Conservation (phyloP, 192 early-diverging fungal species). For the Entomortierella lignicola region DNA sequence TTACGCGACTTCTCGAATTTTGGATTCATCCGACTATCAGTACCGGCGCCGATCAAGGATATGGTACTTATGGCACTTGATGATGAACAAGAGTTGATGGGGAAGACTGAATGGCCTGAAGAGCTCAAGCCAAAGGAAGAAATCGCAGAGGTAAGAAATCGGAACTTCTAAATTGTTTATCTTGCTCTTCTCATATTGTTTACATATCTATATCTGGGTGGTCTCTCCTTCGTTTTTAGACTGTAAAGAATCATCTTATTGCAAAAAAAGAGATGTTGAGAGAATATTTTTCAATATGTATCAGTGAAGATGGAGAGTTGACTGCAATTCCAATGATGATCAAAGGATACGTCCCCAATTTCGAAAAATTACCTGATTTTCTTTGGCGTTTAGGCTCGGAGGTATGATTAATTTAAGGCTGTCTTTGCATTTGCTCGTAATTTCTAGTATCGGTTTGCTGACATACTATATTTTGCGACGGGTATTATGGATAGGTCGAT, state of each 20-base stretch:
- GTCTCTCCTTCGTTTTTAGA: slow-evolving; percentile 29
- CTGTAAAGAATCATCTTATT: slow-evolving; percentile 62
- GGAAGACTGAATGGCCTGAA: slow-evolving; percentile 55
- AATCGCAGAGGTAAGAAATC: slow-evolving; percentile 65
- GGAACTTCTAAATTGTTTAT: not conserved
- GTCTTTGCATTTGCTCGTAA: too few relatives aligned
- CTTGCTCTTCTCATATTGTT: too few relatives aligned
- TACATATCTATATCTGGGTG: too few relatives aligned
- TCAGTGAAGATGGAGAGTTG: slow-evolving; percentile 74
- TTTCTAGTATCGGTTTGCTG: too few relatives aligned
- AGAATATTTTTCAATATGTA: slow-evolving; percentile 88
- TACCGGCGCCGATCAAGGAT: slow-evolving; percentile 73
- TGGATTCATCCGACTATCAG: slow-evolving; percentile 76
- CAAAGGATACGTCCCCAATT: slow-evolving; percentile 82
- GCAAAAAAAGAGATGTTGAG: slow-evolving; percentile 80
- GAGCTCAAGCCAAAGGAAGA: slow-evolving; percentile 64
- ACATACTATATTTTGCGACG: too few relatives aligned
- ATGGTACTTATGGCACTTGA: slow-evolving; percentile 77
- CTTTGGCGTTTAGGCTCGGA: slow-evolving; percentile 81
- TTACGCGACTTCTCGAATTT: slow-evolving; percentile 90
- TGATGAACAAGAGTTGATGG: slow-evolving; percentile 59
- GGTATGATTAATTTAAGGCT: slow-evolving; percentile 55
- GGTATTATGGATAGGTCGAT: slow-evolving; percentile 66
- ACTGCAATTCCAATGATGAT: slow-evolving; percentile 84
- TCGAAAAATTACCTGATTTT: slow-evolving; percentile 89